A percentile compares a stretch with the other conserved stretches of the same genome.
phyloP scores from a whole-genome alignment of 352 stramenopile genomes.

The Phytophthora vignae region DNA sequence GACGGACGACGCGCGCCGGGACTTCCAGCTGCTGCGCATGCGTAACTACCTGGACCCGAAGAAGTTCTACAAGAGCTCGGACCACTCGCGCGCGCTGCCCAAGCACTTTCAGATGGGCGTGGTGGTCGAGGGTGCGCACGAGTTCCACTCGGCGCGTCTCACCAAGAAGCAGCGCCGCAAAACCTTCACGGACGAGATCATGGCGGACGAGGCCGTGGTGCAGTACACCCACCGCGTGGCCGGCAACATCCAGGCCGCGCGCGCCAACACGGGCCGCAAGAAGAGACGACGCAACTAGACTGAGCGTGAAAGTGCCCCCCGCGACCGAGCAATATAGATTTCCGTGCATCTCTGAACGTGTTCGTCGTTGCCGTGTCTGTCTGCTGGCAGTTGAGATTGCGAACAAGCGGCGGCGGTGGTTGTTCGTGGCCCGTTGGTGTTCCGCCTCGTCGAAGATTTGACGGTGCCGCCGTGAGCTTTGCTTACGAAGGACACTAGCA shows the following conservation, averaged over 20 bases:
- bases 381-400: background rate
- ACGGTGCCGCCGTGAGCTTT: conserved; percentile 13
- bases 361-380: background rate
- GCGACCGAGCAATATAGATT: conserved; percentile 33
- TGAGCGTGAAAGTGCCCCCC: conserved; percentile 6
- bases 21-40: conserved; percentile 94
- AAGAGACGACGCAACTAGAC: conserved; percentile 45
- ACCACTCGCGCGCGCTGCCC: conserved; percentile 82
- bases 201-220: conserved; percentile 87
- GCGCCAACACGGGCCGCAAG: conserved; percentile 54
- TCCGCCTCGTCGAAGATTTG: conserved; percentile 27
- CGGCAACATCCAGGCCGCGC: conserved; percentile 69
- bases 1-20: conserved; percentile 86
- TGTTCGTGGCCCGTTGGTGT: conserved; percentile 2
- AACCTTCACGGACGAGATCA: conserved; percentile 96
- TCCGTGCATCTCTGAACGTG: conserved; percentile 7
- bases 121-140: conserved; percentile 92
- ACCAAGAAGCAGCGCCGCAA: conserved; percentile 92
- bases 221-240: conserved; percentile 91
- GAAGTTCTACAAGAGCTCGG: conserved; percentile 97
- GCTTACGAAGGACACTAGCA: too few relatives aligned
- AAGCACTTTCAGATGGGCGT: conserved; percentile 93
- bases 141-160: conserved; percentile 92
- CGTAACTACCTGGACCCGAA: conserved; percentile 96
- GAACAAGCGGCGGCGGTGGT: conserved; percentile 4